A percentile compares a stretch with the other conserved stretches of the same genome.
phyloP scores from a whole-genome alignment of 345 rosid species.

The Eutrema japonicum region DNA sequence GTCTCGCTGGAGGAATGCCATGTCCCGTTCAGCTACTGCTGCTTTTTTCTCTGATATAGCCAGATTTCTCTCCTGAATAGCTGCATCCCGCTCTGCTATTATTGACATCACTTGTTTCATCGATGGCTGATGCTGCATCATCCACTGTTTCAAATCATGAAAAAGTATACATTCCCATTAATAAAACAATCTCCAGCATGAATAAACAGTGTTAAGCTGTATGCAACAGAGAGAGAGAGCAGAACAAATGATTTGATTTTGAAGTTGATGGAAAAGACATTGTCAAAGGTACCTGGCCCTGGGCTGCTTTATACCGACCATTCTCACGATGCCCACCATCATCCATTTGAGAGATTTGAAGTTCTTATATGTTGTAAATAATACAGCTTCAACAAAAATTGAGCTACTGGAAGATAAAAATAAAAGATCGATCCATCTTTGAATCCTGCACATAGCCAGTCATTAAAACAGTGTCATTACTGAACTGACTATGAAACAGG shows the following conservation, averaged over 20 bases:
- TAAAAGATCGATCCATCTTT: conserved; percentile 32
- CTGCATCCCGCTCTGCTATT: conserved; percentile 97
- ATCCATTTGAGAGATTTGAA: conserved; percentile 63
- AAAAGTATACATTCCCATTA: conserved; percentile 29
- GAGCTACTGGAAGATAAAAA: conserved; percentile 3
- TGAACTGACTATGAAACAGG: conserved; percentile 10
- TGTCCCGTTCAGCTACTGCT: conserved; percentile 88
- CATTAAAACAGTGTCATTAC: conserved; percentile 14
- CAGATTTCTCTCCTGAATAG: conserved; percentile 84
- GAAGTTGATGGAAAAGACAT: too few relatives aligned
- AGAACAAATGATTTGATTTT: too few relatives aligned
- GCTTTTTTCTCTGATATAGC: conserved; percentile 93
- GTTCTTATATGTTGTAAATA: neutral
- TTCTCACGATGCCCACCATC: conserved; percentile 93
- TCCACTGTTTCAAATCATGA: conserved; percentile 64
- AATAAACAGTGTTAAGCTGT: neutral
- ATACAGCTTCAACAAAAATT: neutral
- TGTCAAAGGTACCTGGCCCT: conserved; percentile 74
- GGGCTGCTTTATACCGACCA: conserved; percentile 84
- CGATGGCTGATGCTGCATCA: conserved; percentile 94
- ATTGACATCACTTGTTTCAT: conserved; percentile 99
- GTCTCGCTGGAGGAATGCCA: conserved; percentile 93
- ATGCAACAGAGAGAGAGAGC: neutral
- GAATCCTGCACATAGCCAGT: conserved; percentile 26
- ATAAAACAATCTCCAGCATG: conserved; percentile 13